phyloP scores from a whole-genome alignment of 1,284 basidiomycete genomes.

The Puccinia horiana region DNA sequence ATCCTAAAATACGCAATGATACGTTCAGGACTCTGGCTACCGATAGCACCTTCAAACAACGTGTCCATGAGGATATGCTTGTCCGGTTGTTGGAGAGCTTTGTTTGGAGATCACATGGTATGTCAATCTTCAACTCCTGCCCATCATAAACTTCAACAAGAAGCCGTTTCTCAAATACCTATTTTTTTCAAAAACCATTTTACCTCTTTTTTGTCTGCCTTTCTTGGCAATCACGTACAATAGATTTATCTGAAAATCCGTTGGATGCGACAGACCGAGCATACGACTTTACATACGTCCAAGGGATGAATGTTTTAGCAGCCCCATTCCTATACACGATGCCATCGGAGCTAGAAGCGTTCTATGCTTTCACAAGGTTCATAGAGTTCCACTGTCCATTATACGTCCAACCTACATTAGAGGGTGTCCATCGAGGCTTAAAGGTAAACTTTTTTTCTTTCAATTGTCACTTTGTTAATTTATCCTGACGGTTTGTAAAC shows the following conservation, averaged over 20 bases:
- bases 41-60: slow-evolving; percentile 89
- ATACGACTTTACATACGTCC: slow-evolving; percentile 47
- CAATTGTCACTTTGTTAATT: background rate
- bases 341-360: slow-evolving; percentile 93
- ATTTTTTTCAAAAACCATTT: background rate
- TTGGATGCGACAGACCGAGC: background rate
- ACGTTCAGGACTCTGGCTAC: slow-evolving; percentile 82
- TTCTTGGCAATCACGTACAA: slow-evolving; percentile 60
- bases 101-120: slow-evolving; percentile 88
- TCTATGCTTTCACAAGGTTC: slow-evolving; percentile 89
- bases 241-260: slow-evolving; percentile 73
- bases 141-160: background rate
- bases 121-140: background rate
- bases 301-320: slow-evolving; percentile 91
- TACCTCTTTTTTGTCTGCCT: slow-evolving; percentile 64
- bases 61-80: slow-evolving; percentile 94
- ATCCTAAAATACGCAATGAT: slow-evolving; percentile 63
- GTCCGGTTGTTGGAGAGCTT: slow-evolving; percentile 91
- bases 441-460: slow-evolving; percentile 65
- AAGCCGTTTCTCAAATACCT: background rate
- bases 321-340: slow-evolving; percentile 95
- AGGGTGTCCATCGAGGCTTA: slow-evolving; percentile 88
- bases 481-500: background rate
- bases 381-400: slow-evolving; percentile 89
- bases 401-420: slow-evolving; percentile 91